Base-by-base conservation (phyloP, 305 asterid species). In the Solanum aculeatissimum region DNA sequence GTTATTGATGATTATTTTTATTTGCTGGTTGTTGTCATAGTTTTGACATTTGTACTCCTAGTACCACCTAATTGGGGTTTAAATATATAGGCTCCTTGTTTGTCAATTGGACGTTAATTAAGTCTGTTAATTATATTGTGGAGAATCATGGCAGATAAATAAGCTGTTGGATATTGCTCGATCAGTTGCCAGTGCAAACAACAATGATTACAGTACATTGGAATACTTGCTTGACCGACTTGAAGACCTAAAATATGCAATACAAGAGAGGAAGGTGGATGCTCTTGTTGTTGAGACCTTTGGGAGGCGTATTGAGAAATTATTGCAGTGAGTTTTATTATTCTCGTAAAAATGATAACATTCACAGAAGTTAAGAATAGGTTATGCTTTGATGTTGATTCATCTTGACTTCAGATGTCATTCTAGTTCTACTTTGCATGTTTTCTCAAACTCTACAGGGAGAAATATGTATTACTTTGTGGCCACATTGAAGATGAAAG, bases 221-320 rank as follows among this genome's bases (percentile, higher is more conserved):
- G 98, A 94, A 83, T 91, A 87, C 86, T 92, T 97, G 98, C 92
- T 95, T 27, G 97, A 95, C 84, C 93, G 87, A 72, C 84, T 94
- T 88, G 98, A 94, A 35, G 99, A 97, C 86, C 93, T 97, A 85
- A 95, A 95, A 89, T 94, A 92, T 89, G 95, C 93, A 89, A 97
- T 97, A 87, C 92, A 93, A 82, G 98, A 95, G 85, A 92, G 99
- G 90, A 97, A 95, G 91, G 99, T 94, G 90, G 99, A 97, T 91
- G 99, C 98, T 85, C 99, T 97, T 88, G 93, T 97, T 79, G 98
- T 97, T 74, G 99, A 97, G 92, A 97, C 99, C 88, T 93, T 97
- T 83, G 99, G 99, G 88, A 92, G 99, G 86, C 96, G 99, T 85
- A 92, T 95, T 79, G 99, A 97, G 91, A 97, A 93, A 89, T 91